A percentile compares a stretch with the other conserved stretches of the same genome.
Conservation (phyloP, 176 grass and related monocot species). For the Alloteropsis semialata region DNA sequence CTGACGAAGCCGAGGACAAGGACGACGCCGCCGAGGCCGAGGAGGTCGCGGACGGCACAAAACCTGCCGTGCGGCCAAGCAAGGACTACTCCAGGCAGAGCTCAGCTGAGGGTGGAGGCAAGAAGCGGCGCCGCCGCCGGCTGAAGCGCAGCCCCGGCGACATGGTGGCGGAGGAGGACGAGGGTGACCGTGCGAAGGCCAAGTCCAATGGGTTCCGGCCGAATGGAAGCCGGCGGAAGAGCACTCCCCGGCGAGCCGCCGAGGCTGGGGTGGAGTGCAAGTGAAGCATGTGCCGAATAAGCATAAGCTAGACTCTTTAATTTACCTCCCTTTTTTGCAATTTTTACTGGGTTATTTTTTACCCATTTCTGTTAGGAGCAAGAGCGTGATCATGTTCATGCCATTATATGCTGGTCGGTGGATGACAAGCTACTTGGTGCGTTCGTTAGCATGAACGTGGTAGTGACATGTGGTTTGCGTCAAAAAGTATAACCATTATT, state of each 20-base stretch:
- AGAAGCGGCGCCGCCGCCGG: background rate
- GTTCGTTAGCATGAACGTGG: background rate
- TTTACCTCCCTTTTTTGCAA: too few species aligned
- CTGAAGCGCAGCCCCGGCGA: background rate
- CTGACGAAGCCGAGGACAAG: background rate
- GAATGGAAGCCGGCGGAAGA: slow-evolving; percentile 23
- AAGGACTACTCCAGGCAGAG: background rate
- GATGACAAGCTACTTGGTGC: background rate
- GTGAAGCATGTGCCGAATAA: background rate
- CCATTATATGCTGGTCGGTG: background rate
- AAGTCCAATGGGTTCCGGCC: slow-evolving; percentile 14
- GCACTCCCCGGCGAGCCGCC: slow-evolving; percentile 27
- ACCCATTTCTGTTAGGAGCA: background rate
- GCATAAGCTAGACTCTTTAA: background rate
- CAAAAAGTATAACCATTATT: background rate
- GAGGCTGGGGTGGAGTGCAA: slow-evolving; percentile 17
- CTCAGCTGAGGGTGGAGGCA: background rate
- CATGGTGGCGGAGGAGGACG: background rate
- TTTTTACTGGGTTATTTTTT: background rate
- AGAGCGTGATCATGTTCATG: slow-evolving; percentile 3
- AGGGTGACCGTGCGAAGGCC: background rate
- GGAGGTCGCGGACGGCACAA: background rate
- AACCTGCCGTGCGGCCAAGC: background rate
- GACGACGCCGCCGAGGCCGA: background rate
- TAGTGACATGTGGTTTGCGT: background rate